A percentile compares a stretch with the other conserved stretches of the same genome.
Conservation (phyloP, 495 filamentous ascomycete genomes). For the Penicillium subrubescens region DNA sequence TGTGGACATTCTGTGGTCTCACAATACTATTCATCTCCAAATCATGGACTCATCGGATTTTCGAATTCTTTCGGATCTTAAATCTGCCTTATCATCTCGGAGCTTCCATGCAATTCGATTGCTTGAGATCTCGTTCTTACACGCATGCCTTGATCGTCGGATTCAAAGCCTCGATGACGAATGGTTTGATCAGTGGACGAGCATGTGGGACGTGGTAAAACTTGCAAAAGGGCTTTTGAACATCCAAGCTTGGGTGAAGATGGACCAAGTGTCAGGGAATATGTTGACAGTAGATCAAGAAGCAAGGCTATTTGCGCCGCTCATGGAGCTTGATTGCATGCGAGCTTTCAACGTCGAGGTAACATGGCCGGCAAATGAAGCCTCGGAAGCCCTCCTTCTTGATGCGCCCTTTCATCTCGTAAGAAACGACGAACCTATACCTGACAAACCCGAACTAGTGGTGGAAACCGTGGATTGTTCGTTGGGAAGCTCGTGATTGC, state of each 20-base stretch:
- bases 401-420: neutral
- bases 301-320: neutral
- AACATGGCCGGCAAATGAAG: neutral
- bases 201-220: neutral
- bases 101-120: neutral
- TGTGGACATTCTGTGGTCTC: neutral
- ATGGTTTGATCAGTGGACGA: neutral
- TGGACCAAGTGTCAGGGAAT: neutral
- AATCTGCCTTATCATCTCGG: neutral
- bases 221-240: neutral
- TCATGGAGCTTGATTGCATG: neutral
- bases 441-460: neutral
- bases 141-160: neutral
- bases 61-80: neutral
- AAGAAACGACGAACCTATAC: neutral
- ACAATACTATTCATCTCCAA: constrained; percentile 1
- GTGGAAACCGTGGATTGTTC: neutral
- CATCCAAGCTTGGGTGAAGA: neutral
- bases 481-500: neutral
- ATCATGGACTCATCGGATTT: neutral
- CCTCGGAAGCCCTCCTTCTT: neutral
- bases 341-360: neutral
- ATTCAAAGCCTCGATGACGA: neutral
- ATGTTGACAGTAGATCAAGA: neutral
- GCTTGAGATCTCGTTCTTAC: neutral